Evolutionary conservation across 202 grass and related monocot species (phyloP).

Genomic region (Musa balbisiana): DNA sequence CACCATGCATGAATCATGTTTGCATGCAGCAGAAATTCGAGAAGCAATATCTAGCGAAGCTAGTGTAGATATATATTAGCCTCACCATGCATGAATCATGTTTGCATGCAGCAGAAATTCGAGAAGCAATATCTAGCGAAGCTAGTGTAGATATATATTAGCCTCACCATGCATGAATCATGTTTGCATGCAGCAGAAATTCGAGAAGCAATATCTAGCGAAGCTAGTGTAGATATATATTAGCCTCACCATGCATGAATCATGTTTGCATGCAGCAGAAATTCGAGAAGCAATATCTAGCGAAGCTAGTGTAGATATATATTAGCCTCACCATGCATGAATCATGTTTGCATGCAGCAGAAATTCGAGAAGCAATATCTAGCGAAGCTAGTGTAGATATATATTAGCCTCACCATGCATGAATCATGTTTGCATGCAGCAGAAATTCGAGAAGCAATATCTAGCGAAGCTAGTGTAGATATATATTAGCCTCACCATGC

Average conservation of each 20-base stretch:
- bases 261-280: constrained; percentile 17
- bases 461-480: background rate
- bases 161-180: too few relatives aligned
- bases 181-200: constrained; percentile 20
- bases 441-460: constrained; percentile 54
- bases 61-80: background rate
- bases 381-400: background rate
- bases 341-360: constrained; percentile 8
- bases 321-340: background rate
- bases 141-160: background rate
- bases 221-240: background rate
- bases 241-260: too few relatives aligned
- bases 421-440: background rate
- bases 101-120: constrained; percentile 44
- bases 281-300: constrained; percentile 54
- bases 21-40: constrained; percentile 34
- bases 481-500: background rate
- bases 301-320: background rate
- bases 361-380: constrained; percentile 50
- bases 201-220: constrained; percentile 52
- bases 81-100: too few relatives aligned
- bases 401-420: background rate
- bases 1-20: too few relatives aligned
- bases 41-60: constrained; percentile 31
- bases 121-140: constrained; percentile 33